Evolutionary conservation across 345 rosid genomes (phyloP).

Genomic region (Citrus hindsii): DNA sequence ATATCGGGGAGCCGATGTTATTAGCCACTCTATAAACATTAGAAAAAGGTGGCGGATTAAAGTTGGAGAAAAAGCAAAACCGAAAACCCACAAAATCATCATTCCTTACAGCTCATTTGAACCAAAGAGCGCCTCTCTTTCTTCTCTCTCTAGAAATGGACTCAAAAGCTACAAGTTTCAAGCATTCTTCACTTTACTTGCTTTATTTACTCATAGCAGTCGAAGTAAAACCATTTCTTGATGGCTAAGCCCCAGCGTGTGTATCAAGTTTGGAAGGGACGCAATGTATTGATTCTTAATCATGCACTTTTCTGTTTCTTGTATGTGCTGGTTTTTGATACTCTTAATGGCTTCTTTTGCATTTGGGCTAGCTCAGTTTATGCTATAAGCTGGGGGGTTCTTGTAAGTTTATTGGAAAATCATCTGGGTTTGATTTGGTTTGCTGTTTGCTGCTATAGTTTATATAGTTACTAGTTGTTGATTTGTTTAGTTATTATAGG

Average conservation of each 20-base stretch:
- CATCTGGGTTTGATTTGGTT: constrained; percentile 1
- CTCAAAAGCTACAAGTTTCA: constrained; percentile 25
- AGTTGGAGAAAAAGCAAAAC: constrained; percentile 13
- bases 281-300: constrained; percentile 29
- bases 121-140: constrained; percentile 26
- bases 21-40: neutral
- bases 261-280: constrained; percentile 53
- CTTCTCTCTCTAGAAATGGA: constrained; percentile 25
- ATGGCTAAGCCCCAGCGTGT: constrained; percentile 40
- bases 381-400: constrained; percentile 2
- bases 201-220: neutral
- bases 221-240: constrained; percentile 13
- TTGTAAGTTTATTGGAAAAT: neutral
- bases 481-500: neutral
- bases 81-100: constrained; percentile 24
- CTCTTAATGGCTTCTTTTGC: neutral
- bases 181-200: constrained; percentile 28
- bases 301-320: neutral
- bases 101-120: constrained; percentile 38
- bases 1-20: neutral
- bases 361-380: neutral
- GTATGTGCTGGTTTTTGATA: neutral
- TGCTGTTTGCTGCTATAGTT: neutral
- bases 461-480: neutral
- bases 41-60: constrained; percentile 12